Evolutionary conservation across 1,139 yeast species (phyloP).

Genomic region (Nadsonia commutata): DNA sequence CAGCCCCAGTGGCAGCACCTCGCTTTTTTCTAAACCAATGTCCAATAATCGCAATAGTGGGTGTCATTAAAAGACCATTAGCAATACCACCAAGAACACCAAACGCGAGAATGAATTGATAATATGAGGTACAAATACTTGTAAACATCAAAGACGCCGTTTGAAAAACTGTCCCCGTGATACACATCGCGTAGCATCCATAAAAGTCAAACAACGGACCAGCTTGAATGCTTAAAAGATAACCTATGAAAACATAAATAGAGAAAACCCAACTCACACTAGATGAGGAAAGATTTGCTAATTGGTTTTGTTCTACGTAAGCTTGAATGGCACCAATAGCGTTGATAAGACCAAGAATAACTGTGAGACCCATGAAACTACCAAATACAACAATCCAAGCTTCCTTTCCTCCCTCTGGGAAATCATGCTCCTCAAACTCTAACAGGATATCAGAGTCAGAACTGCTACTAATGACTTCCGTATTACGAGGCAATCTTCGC

Average conservation of each 20-base stretch:
- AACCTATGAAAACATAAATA: conserved; percentile 36
- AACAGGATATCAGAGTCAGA: not conserved
- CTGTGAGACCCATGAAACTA: conserved; percentile 45
- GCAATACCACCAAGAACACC: conserved; percentile 47
- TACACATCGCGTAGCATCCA: conserved; percentile 38
- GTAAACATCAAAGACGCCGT: conserved; percentile 29
- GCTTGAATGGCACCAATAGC: conserved; percentile 59
- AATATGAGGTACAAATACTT: conserved; percentile 38
- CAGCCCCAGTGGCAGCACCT: conserved; percentile 47
- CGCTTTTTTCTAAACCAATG: conserved; percentile 48
- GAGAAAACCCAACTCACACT: conserved; percentile 58
- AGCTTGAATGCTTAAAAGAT: conserved; percentile 28
- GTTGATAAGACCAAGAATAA: conserved; percentile 53
- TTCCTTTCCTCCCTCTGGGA: conserved; percentile 41
- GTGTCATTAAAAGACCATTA: conserved; percentile 41
- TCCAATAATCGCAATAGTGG: conserved; percentile 42
- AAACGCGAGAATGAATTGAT: conserved; percentile 45
- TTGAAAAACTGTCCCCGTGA: conserved; percentile 34
- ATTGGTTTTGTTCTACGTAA: conserved; percentile 42
- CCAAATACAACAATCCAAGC: conserved; percentile 49
- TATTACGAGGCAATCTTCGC: not conserved
- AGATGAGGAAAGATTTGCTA: conserved; percentile 31
- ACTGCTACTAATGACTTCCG: not conserved
- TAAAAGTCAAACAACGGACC: conserved; percentile 49
- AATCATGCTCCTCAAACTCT: not conserved